Conservation (phyloP, 352 stramenopile species). For the Phytophthora sp. region DNA sequence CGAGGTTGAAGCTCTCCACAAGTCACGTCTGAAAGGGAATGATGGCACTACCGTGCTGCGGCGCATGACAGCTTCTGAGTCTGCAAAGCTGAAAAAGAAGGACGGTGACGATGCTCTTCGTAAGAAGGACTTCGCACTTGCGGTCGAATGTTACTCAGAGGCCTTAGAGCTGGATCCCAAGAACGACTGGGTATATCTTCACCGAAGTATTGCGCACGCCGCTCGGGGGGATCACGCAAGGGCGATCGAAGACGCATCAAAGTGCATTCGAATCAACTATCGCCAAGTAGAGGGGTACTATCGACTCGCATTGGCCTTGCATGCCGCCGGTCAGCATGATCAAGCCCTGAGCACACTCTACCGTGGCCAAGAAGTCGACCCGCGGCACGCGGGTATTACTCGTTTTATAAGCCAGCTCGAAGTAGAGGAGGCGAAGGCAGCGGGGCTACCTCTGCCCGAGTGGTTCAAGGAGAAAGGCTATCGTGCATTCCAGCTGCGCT, state of each 20-base stretch:
- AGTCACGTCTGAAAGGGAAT: slow-evolving; percentile 19
- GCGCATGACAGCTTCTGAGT: slow-evolving; percentile 37
- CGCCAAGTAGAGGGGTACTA: slow-evolving; percentile 65
- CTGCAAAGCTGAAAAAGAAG: slow-evolving; percentile 37
- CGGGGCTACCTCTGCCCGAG: slow-evolving; percentile 34
- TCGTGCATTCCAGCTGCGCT: slow-evolving; percentile 88
- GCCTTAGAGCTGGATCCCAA: slow-evolving; percentile 51
- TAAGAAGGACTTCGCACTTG: slow-evolving; percentile 55
- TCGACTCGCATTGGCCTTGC: slow-evolving; percentile 50
- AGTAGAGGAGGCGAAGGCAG: slow-evolving; percentile 42
- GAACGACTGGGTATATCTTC: slow-evolving; percentile 62
- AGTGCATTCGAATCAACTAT: slow-evolving; percentile 69
- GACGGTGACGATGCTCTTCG: slow-evolving; percentile 56
- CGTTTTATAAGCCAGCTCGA: slow-evolving; percentile 60
- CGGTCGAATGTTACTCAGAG: slow-evolving; percentile 55
- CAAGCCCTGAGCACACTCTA: slow-evolving; percentile 63
- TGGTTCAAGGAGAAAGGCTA: slow-evolving; percentile 89
- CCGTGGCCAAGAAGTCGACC: slow-evolving; percentile 57
- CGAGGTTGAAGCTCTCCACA: slow-evolving; percentile 53
- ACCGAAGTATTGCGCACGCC: slow-evolving; percentile 56
- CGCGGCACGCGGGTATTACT: slow-evolving; percentile 43
- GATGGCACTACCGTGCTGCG: slow-evolving; percentile 12
- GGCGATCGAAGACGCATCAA: slow-evolving; percentile 59
- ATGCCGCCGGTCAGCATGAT: slow-evolving; percentile 49
- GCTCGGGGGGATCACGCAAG: slow-evolving; percentile 41